These are phyloP conservation scores for Puccinia polysora DNA, from an alignment of 1,284 basidiomycete species.

Conservation along the genomic window DNA sequence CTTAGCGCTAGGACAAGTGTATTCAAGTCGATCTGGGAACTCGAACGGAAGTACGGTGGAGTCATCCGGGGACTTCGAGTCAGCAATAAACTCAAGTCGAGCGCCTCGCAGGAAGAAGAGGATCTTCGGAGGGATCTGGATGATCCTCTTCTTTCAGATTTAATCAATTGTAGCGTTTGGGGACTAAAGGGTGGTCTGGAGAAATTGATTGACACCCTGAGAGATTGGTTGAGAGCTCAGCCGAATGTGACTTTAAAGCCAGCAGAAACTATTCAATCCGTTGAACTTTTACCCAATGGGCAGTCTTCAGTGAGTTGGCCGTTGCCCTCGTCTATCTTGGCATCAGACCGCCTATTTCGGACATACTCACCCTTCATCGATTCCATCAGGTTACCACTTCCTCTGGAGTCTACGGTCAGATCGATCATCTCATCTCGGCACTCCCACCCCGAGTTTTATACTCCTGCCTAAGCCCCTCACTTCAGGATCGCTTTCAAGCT, in stretches of 20 bases:
- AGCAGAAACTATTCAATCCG: slow-evolving; percentile 55
- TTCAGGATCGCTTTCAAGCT: slow-evolving; percentile 63
- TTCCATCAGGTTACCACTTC: not conserved
- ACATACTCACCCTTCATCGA: no score
- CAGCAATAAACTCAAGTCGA: slow-evolving; percentile 45
- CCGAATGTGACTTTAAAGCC: slow-evolving; percentile 63
- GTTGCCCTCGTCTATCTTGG: no score
- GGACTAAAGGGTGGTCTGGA: slow-evolving; percentile 74
- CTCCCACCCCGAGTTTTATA: slow-evolving; percentile 47
- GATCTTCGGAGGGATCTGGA: not conserved
- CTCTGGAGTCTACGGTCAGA: not conserved
- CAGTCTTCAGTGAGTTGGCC: slow-evolving; percentile 48
- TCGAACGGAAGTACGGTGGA: slow-evolving; percentile 67
- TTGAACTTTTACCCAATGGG: slow-evolving; percentile 54
- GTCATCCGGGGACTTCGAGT: slow-evolving; percentile 64
- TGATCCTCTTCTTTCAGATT: not conserved
- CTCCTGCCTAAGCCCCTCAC: slow-evolving; percentile 49
- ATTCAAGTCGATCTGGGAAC: slow-evolving; percentile 68
- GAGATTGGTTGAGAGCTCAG: slow-evolving; percentile 56
- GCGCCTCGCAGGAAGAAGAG: slow-evolving; percentile 43
- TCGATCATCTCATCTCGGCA: slow-evolving; percentile 46
- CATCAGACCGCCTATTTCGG: no score
- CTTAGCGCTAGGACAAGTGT: slow-evolving; percentile 68
- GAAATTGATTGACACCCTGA: slow-evolving; percentile 63
- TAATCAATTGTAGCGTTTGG: slow-evolving; percentile 63